Base-by-base conservation (phyloP, 116 monocot genomes). In the Papilionanthe hybrid region DNA sequence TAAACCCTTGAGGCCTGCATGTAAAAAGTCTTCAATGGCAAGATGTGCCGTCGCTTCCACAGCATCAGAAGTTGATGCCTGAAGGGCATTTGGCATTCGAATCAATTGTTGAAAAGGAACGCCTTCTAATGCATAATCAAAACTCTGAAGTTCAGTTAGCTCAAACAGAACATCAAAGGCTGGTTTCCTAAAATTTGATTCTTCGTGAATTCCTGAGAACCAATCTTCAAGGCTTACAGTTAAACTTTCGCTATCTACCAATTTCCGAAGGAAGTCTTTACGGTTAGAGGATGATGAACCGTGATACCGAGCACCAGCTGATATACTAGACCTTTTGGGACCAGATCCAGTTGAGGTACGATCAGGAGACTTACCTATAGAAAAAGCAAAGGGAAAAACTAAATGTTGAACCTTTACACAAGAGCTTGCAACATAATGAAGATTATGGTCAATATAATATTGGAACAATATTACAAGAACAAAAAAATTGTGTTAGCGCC, bases 81-180 rank as follows among this genome's bases (percentile, higher is more conserved):
- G 79, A 27, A 93, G 81, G 77, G 93, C 91, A 89, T 84, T 94
- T 48, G 98, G 98, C 96, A 96, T 96, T 75, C 96, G 86, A 68
- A 96, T 90, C 53, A 96, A 71, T 86, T 96, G 96, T 68, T 88
- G 91, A 79, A 98, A 94, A 72, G 91, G 56, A 79, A 89, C 88
- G 53, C 87, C 90, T 86, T 98, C 98, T 9, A 98, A 76, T 19
- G 98, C 98, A 86, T 94, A 98, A 86, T 98, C 98, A 75, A 98
- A 94, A 55, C 86, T 93, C 75, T 93, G 93, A 22, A 98, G 87
- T 78, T 93, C 93, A 7, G 84, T 83, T 42, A 98, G 78, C 55
- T 91, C 88, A 78, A 98, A 98, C 72, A 95, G 95, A 68, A 85
- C 88, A 83, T 91, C 89, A 71, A 93, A 98, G 25, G 79, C 72